A percentile compares a stretch with the other conserved stretches of the same genome.
Evolutionary conservation across 2,329 filamentous ascomycete genomes (phyloP).

Genomic region (Pseudogymnoascus sp.): DNA sequence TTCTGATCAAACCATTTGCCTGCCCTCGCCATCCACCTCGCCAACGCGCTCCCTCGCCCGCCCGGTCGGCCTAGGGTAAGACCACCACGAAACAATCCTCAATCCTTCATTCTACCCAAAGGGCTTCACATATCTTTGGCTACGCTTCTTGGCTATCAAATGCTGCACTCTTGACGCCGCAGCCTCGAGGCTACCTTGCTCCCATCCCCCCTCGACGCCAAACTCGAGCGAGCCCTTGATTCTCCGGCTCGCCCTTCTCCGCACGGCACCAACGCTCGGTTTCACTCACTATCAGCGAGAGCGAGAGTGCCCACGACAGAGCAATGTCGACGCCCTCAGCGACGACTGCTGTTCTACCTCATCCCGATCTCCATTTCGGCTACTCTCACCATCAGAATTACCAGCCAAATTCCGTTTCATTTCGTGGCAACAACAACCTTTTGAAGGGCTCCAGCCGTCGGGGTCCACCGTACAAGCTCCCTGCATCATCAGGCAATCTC

Average conservation of each 20-base stretch:
- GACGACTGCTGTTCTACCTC: conserved; percentile 63
- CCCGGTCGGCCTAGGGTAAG: neutral
- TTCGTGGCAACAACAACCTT: conserved; percentile 38
- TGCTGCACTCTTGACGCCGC: neutral
- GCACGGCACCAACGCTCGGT: conserved; percentile 1
- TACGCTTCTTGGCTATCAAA: neutral
- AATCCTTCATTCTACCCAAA: conserved; percentile 4
- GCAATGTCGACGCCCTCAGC: conserved; percentile 75
- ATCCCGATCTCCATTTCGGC: conserved; percentile 56
- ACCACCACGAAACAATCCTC: neutral
- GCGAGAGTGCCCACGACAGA: conserved; percentile 1
- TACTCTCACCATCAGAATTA: conserved; percentile 50
- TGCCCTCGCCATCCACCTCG: neutral
- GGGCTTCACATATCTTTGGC: neutral
- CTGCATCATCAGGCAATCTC: conserved; percentile 26
- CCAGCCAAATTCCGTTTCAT: conserved; percentile 42
- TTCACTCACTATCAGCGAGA: conserved; percentile 4
- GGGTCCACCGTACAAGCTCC: conserved; percentile 24
- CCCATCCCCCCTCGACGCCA: no score
- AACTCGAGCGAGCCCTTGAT: neutral
- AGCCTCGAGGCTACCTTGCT: neutral
- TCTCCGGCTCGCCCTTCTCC: neutral
- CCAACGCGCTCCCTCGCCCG: neutral
- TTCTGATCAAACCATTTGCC: neutral
- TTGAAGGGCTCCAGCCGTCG: conserved; percentile 26